Conservation (phyloP, 352 stramenopile genomes). For the Phytophthora syringae region DNA sequence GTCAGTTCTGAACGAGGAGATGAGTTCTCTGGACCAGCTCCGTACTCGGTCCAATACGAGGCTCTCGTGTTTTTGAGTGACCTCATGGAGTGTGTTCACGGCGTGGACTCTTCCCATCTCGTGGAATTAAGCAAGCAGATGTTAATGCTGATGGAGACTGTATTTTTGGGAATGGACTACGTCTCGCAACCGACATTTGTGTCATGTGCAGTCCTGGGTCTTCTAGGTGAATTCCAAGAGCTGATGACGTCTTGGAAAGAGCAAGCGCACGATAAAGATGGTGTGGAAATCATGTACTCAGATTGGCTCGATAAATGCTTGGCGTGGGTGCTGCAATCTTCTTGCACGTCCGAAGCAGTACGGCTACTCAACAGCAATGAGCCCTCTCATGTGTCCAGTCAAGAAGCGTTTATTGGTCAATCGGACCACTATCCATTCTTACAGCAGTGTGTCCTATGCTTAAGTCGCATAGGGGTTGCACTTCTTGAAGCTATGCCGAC, state of each 20-base stretch:
- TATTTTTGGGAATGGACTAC: conserved; percentile 27
- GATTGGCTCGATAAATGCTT: conserved; percentile 37
- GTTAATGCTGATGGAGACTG: conserved; percentile 22
- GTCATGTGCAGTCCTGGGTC: conserved; percentile 41
- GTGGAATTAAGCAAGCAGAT: conserved; percentile 27
- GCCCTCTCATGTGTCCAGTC: conserved; percentile 23
- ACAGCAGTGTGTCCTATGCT: conserved; percentile 61
- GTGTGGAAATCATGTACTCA: not conserved
- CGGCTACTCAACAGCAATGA: conserved; percentile 25
- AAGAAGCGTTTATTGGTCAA: conserved; percentile 45
- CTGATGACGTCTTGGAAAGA: conserved; percentile 23
- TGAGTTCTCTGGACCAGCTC: not conserved
- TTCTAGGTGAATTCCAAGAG: conserved; percentile 41
- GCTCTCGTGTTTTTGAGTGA: conserved; percentile 42
- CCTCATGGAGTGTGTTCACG: conserved; percentile 27
- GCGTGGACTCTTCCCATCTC: not conserved
- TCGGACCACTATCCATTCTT: conserved; percentile 56
- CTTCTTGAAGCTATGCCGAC: conserved; percentile 16
- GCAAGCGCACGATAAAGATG: not conserved
- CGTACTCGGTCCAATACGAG: conserved; percentile 39
- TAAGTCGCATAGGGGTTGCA: conserved; percentile 33
- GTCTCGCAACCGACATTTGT: conserved; percentile 49
- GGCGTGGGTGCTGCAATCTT: conserved; percentile 28
- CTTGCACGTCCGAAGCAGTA: conserved; percentile 37
- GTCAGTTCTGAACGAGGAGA: not conserved